Evolutionary conservation across 169 alveolate species (phyloP).

Genomic region (Plasmodium berghei): DNA sequence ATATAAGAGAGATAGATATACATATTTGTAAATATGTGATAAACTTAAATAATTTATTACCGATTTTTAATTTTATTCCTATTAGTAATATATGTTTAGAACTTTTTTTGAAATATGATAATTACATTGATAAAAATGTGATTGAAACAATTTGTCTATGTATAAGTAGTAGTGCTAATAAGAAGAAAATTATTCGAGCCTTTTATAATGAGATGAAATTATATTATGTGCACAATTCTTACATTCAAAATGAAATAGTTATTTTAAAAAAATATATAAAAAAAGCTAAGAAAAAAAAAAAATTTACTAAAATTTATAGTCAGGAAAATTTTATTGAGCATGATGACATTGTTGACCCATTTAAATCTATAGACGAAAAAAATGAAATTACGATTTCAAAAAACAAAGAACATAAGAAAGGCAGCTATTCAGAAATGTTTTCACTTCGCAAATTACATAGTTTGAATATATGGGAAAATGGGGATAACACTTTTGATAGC

Average conservation of each 20-base stretch:
- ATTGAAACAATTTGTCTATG: slow-evolving; percentile 49
- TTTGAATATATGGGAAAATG: not conserved
- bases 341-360: slow-evolving; percentile 41
- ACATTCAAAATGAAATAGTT: slow-evolving; percentile 31
- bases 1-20: slow-evolving; percentile 57
- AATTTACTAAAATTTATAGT: not conserved
- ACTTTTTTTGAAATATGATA: slow-evolving; percentile 61
- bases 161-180: slow-evolving; percentile 17
- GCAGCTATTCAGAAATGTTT: not conserved
- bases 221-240: slow-evolving; percentile 25
- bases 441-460: not conserved
- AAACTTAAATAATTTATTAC: slow-evolving; percentile 57
- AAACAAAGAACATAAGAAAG: not conserved
- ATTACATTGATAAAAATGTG: slow-evolving; percentile 49
- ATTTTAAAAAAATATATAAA: slow-evolving; percentile 33
- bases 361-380: slow-evolving; percentile 19
- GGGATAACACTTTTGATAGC: not conserved
- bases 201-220: slow-evolving; percentile 21
- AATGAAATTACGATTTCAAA: not conserved
- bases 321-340: slow-evolving; percentile 69
- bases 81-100: slow-evolving; percentile 47
- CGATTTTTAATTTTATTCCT: slow-evolving; percentile 54
- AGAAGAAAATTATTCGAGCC: slow-evolving; percentile 45
- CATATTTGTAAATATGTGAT: slow-evolving; percentile 50
- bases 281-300: slow-evolving; percentile 23